phyloP scores from a whole-genome alignment of 2,329 filamentous ascomycete species.

The Fulvia fulva region DNA sequence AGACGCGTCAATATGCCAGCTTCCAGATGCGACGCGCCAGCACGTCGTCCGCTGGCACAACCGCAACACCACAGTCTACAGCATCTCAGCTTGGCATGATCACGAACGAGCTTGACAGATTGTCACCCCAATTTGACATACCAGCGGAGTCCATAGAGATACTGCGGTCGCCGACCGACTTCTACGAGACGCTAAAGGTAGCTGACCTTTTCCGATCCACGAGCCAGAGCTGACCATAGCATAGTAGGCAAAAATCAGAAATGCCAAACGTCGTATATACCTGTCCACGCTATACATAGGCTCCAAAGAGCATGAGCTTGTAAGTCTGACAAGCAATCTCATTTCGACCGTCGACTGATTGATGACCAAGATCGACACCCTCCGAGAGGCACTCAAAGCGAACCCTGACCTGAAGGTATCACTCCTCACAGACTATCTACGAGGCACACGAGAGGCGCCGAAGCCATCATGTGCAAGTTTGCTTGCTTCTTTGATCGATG shows the following conservation, averaged over 20 bases:
- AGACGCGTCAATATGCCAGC: constrained; percentile 11
- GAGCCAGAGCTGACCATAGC: constrained; percentile 9
- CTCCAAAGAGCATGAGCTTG: constrained; percentile 83
- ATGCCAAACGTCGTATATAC: constrained; percentile 76
- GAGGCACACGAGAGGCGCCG: constrained; percentile 87
- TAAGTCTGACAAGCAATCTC: constrained; percentile 34
- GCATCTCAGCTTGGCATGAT: constrained; percentile 54
- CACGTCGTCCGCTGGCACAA: constrained; percentile 18
- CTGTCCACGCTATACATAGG: constrained; percentile 97
- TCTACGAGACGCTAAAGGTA: constrained; percentile 89
- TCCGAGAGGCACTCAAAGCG: constrained; percentile 67
- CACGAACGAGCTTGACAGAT: constrained; percentile 73
- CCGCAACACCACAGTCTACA: constrained; percentile 16
- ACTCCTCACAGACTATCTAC: constrained; percentile 84
- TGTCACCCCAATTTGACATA: constrained; percentile 88
- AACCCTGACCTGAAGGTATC: constrained; percentile 78
- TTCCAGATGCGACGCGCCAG: constrained; percentile 25
- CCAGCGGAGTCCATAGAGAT: constrained; percentile 76
- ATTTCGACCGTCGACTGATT: neutral
- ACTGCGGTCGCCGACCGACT: constrained; percentile 75
- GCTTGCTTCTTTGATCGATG: constrained; percentile 73
- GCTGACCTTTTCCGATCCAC: neutral
- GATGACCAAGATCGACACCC: constrained; percentile 60
- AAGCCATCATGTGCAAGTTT: constrained; percentile 82
- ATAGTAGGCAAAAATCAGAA: constrained; percentile 69